Evolutionary conservation across 192 early-diverging fungal genomes (phyloP).

Genomic region (Fimicolochytrium jonesii): DNA sequence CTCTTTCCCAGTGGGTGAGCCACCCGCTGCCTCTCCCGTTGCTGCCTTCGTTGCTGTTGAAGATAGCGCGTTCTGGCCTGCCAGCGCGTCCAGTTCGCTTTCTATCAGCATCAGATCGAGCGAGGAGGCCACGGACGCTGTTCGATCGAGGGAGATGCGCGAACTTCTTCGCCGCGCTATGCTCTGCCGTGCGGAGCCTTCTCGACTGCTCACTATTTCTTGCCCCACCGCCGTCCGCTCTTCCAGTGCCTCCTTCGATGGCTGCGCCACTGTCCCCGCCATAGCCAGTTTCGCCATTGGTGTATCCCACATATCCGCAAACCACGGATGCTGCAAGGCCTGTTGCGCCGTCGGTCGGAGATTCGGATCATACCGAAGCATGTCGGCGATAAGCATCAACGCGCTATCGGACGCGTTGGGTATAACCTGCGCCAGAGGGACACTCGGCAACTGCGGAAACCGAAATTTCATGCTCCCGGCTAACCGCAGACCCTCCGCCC

Average conservation of each 20-base stretch:
- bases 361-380: slow-evolving; percentile 77
- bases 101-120: slow-evolving; percentile 20
- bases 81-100: slow-evolving; percentile 11
- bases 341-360: slow-evolving; percentile 69
- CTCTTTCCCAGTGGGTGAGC: too few relatives aligned
- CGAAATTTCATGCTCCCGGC: slow-evolving; percentile 52
- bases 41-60: not conserved
- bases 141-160: not conserved
- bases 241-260: slow-evolving; percentile 16
- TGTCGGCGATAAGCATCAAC: slow-evolving; percentile 60
- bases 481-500: slow-evolving; percentile 48
- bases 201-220: not conserved
- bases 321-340: slow-evolving; percentile 63
- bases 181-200: not conserved
- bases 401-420: slow-evolving; percentile 52
- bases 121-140: slow-evolving; percentile 11
- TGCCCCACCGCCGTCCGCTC: not conserved
- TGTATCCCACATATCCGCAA: slow-evolving; percentile 36
- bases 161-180: slow-evolving; percentile 1
- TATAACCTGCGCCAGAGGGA: slow-evolving; percentile 53
- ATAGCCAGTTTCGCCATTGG: slow-evolving; percentile 13
- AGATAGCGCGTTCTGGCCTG: slow-evolving; percentile 8
- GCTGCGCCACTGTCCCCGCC: slow-evolving; percentile 1
- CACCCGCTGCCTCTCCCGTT: too few relatives aligned
- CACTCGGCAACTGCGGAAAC: slow-evolving; percentile 35